Percentiles rank a stretch among this genome's conserved stretches.
Conservation (phyloP, 73 alveolate species). For the Symbiodinium pilosum region DNA sequence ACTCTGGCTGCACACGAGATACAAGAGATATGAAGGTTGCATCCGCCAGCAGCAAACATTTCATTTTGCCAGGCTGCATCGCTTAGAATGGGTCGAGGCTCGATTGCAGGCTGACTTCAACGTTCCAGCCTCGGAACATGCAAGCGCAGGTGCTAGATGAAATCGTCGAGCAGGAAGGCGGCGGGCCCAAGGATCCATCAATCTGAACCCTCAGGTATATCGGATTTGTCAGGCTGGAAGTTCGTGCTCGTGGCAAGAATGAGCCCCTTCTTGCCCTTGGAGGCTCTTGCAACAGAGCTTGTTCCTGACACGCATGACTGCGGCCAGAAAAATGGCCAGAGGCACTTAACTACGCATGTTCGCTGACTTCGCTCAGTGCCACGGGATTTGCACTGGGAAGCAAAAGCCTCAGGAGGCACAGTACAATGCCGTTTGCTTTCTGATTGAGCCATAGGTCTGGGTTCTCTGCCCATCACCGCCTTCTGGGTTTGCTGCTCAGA, state of each 20-base stretch:
- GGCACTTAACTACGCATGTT: constrained; percentile 82
- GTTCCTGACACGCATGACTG: not conserved
- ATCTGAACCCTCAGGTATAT: not conserved
- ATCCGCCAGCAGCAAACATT: no score
- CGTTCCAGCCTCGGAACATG: not conserved
- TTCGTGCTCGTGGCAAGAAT: constrained; percentile 71
- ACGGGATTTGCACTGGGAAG: constrained; percentile 54
- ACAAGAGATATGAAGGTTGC: no score
- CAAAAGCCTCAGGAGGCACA: not conserved
- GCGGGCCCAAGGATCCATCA: no score
- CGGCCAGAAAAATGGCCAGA: not conserved
- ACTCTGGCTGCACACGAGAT: no score
- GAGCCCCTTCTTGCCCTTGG: constrained; percentile 83
- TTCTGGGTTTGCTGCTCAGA: constrained; percentile 25
- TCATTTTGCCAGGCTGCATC: constrained; percentile 27
- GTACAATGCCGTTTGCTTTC: no score
- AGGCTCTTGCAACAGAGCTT: constrained; percentile 13
- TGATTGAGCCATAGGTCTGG: constrained; percentile 54
- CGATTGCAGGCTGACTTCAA: not conserved
- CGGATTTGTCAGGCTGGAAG: constrained; percentile 43
- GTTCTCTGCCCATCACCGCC: constrained; percentile 59
- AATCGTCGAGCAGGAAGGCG: constrained; percentile 62
- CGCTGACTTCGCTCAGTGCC: constrained; percentile 29
- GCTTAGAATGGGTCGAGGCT: constrained; percentile 88
- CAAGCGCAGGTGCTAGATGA: constrained; percentile 62